A percentile compares a stretch with the other conserved stretches of the same genome.
Evolutionary conservation across 1,139 yeast species (phyloP).

Genomic region (Zygosaccharomyces sapae): DNA sequence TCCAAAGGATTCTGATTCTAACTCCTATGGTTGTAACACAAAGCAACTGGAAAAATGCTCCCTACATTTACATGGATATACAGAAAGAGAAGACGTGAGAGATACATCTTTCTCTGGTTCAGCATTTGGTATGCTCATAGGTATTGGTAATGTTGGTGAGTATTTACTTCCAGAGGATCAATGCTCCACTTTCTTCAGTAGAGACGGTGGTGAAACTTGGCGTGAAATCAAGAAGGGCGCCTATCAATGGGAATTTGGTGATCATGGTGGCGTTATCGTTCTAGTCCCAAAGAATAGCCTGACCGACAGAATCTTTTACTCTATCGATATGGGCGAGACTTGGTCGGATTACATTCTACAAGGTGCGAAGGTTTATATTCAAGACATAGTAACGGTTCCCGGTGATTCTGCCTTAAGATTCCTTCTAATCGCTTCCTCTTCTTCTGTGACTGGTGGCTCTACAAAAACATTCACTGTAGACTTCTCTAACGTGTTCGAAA

Average conservation of each 20-base stretch:
- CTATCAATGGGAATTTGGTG: constrained; percentile 94
- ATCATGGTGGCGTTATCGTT: constrained; percentile 82
- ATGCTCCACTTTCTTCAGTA: constrained; percentile 68
- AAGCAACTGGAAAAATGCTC: constrained; percentile 58
- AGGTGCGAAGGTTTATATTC: constrained; percentile 54
- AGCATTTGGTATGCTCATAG: constrained; percentile 82
- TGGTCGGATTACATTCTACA: constrained; percentile 70
- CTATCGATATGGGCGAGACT: constrained; percentile 73
- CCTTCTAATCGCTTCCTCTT: constrained; percentile 44
- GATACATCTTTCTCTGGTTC: constrained; percentile 87
- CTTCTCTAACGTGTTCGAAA: constrained; percentile 57
- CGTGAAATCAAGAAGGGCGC: constrained; percentile 67
- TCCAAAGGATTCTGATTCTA: constrained; percentile 55
- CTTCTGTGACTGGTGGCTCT: constrained; percentile 40
- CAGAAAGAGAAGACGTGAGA: constrained; percentile 77
- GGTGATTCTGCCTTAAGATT: constrained; percentile 82
- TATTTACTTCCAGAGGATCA: constrained; percentile 47
- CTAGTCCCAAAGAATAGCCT: constrained; percentile 55
- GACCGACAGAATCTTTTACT: constrained; percentile 59
- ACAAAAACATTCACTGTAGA: constrained; percentile 57
- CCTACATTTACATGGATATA: constrained; percentile 82
- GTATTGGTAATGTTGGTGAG: constrained; percentile 86
- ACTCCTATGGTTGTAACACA: constrained; percentile 52
- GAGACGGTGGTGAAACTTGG: constrained; percentile 92
- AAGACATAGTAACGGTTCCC: constrained; percentile 86